These are phyloP conservation scores for Castanea mollissima DNA, from an alignment of 306 rosid genomes.

Conservation along the genomic window DNA sequence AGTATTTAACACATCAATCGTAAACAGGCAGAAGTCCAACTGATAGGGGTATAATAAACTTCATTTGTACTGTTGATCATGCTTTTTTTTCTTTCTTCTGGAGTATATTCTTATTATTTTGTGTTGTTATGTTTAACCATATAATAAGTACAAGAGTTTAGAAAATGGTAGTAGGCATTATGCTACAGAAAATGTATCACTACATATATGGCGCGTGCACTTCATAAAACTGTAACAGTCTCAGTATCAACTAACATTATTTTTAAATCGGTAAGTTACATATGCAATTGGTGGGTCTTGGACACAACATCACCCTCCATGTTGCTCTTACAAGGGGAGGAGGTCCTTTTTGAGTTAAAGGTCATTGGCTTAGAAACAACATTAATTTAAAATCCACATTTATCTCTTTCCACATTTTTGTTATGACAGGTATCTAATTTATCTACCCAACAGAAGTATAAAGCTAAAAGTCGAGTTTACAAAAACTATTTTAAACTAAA, in stretches of 20 bases:
- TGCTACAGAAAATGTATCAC: neutral
- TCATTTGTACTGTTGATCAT: neutral
- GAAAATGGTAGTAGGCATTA: neutral
- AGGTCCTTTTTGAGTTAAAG: too few relatives aligned
- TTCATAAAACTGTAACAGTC: neutral
- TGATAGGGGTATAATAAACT: neutral
- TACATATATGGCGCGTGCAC: neutral
- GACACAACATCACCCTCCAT: too few relatives aligned
- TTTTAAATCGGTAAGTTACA: too few relatives aligned
- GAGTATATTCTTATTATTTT: neutral
- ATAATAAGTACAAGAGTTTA: neutral
- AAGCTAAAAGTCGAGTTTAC: neutral
- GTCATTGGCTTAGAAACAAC: neutral
- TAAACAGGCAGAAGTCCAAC: neutral
- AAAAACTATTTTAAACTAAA: neutral
- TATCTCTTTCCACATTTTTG: neutral
- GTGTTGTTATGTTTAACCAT: neutral
- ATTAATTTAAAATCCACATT: neutral
- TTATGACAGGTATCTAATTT: neutral
- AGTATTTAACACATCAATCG: neutral
- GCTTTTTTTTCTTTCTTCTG: neutral
- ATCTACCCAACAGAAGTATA: neutral
- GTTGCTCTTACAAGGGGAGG: too few relatives aligned
- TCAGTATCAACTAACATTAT: neutral
- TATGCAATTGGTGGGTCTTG: too few relatives aligned